phyloP scores from a whole-genome alignment of 371 early-diverging fungal species.

The Gilbertella persicaria region DNA sequence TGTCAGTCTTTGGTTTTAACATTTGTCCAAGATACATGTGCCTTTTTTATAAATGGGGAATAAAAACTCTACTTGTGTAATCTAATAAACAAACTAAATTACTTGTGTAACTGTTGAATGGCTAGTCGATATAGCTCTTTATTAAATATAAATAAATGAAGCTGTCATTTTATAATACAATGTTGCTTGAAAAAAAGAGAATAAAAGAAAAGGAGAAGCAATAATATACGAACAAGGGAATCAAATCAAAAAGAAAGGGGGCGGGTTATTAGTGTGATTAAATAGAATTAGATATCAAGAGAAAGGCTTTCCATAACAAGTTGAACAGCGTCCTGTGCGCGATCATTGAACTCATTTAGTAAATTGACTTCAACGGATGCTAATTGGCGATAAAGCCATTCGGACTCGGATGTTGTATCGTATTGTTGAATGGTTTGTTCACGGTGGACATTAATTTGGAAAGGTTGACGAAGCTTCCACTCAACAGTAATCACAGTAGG shows the following conservation, averaged over 20 bases:
- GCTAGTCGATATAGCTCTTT: too few relatives aligned
- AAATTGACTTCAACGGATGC: slow-evolving; percentile 16
- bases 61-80: background rate
- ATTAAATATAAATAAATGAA: too few relatives aligned
- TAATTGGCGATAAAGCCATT: slow-evolving; percentile 22
- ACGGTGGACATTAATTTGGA: slow-evolving; percentile 27
- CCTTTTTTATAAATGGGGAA: background rate
- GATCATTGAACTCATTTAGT: slow-evolving; percentile 27
- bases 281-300: slow-evolving; percentile 17
- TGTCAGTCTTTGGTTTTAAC: slow-evolving; percentile 86
- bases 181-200: background rate
- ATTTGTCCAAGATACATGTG: background rate
- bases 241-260: slow-evolving; percentile 1
- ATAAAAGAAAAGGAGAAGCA: background rate
- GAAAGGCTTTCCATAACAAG: slow-evolving; percentile 22
- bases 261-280: too few relatives aligned
- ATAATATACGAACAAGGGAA: slow-evolving; percentile 4
- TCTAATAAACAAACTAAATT: background rate
- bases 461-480: slow-evolving; percentile 32
- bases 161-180: slow-evolving; percentile 5
- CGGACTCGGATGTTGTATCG: slow-evolving; percentile 11
- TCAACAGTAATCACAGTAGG: slow-evolving; percentile 21
- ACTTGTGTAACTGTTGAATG: background rate
- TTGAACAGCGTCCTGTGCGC: slow-evolving; percentile 17
- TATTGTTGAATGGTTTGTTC: slow-evolving; percentile 11